Evolutionary conservation across 2,329 filamentous ascomycete species (phyloP).

Genomic region (Eurotiales sp.): DNA sequence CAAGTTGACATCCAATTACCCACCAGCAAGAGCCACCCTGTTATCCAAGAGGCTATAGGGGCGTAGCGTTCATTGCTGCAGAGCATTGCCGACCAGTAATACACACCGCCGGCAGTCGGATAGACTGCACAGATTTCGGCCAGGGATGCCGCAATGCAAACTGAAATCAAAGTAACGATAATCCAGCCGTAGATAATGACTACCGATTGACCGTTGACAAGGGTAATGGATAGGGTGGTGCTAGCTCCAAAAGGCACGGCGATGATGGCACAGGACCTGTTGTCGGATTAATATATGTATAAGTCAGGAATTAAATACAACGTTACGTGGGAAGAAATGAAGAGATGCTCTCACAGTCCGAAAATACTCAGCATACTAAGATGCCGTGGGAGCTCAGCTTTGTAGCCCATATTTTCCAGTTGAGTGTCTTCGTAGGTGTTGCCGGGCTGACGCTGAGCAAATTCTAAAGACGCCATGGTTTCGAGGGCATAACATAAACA

Average conservation of each 20-base stretch:
- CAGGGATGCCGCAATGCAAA: conserved; percentile 61
- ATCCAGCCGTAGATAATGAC: conserved; percentile 70
- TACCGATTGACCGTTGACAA: conserved; percentile 65
- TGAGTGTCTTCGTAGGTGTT: neutral
- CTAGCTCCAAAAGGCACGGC: conserved; percentile 65
- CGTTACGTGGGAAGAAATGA: too few relatives aligned
- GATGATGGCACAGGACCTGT: conserved; percentile 69
- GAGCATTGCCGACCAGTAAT: conserved; percentile 69
- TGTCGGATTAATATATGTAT: conserved; percentile 18
- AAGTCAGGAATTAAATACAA: neutral
- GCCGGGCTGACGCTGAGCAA: neutral
- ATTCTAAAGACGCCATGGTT: neutral
- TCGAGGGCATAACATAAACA: neutral
- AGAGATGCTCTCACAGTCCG: conserved; percentile 55
- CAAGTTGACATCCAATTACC: conserved; percentile 69
- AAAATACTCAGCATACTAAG: conserved; percentile 67
- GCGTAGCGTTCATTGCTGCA: conserved; percentile 62
- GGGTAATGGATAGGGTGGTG: conserved; percentile 66
- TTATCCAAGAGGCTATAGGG: conserved; percentile 65
- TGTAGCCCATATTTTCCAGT: conserved; percentile 65
- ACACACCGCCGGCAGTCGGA: conserved; percentile 65
- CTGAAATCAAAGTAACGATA: conserved; percentile 60
- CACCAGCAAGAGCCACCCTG: conserved; percentile 68
- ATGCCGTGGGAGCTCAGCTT: conserved; percentile 61
- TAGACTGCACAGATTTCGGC: conserved; percentile 68